Percentiles rank a stretch among this genome's conserved stretches.
Conservation (phyloP, 2,329 filamentous ascomycete genomes). For the Rosellinia necatrix region DNA sequence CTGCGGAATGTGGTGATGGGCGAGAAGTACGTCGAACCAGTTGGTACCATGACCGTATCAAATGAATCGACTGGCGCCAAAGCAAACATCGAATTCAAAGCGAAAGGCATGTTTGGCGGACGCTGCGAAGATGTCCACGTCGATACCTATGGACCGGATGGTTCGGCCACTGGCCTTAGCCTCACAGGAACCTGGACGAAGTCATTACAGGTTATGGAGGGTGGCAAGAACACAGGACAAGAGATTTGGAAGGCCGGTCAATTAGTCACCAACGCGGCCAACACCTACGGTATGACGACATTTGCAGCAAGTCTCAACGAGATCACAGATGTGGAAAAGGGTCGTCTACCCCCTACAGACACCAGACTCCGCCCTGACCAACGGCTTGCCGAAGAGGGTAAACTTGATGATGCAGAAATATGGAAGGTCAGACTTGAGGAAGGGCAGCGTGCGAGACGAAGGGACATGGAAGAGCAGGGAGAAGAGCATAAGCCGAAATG, state of each 20-base stretch:
- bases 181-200: conserved; percentile 85
- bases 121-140: conserved; percentile 87
- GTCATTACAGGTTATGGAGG: conserved; percentile 67
- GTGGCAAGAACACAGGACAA: conserved; percentile 60
- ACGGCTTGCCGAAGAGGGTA: conserved; percentile 78
- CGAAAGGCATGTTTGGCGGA: conserved; percentile 96
- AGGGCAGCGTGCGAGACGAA: conserved; percentile 74
- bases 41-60: conserved; percentile 82
- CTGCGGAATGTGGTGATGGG: conserved; percentile 95
- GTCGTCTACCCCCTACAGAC: conserved; percentile 79
- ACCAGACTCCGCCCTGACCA: conserved; percentile 86
- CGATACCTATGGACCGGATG: conserved; percentile 70
- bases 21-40: conserved; percentile 96
- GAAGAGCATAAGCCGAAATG: conserved; percentile 77
- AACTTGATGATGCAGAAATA: conserved; percentile 80
- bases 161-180: conserved; percentile 67
- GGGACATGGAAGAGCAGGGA: conserved; percentile 74
- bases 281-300: conserved; percentile 84
- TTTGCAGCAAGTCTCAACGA: conserved; percentile 91
- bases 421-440: conserved; percentile 87
- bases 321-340: conserved; percentile 77
- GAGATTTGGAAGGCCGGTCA: conserved; percentile 80
- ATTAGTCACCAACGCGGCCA: conserved; percentile 77
- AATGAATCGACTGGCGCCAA: conserved; percentile 86
- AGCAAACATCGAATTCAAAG: conserved; percentile 87